Evolutionary conservation across 441 rosid species (phyloP), one percentile per base, ranked within the genome.

Genomic region (Euphorbia neoarborescens): DNA sequence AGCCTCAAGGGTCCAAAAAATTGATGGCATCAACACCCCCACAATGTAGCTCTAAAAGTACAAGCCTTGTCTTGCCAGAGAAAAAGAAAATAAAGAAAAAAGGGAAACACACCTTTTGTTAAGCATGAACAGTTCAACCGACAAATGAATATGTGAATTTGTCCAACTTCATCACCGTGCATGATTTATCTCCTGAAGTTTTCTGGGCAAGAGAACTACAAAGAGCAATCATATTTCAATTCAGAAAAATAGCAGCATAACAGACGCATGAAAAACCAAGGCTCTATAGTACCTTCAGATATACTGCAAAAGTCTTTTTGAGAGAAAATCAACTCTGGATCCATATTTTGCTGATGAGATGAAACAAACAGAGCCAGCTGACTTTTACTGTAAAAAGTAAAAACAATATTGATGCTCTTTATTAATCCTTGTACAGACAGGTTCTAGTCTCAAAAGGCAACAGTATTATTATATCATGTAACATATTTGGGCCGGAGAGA

Each of bases 151-250:
- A 60, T 58, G 22, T 1, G 27, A 77, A 70, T 44, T n/a, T 7
- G 51, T 66, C 72, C 15, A 35, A 62, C 64, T 12, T 28, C 34
- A n/a, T 69, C 58, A 53, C 28, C 7, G n/a, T 19, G 72, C 65
- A 71, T 3, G 58, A 54, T 76, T 72, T 48, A 69, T 76, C 71
- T 28, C 78, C 71, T 75, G 81, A 74, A 77, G 81, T 78, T 71
- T 89, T 75, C 84, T 85, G 22, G 89, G 96, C 80, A 85, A 63
- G 71, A 87, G 82, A 73, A 87, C 95, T 89, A 71, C 76, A 69
- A 79, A 74, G 68, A 22, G 11, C 6, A 56, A 68, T 51, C 37
- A 11, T 53, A 24, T n/a, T 67, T 75, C 66, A 73, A 73, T 25
- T 34, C 70, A 66, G 59, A 38, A 22, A 58, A 53, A 65, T 30